Evolutionary conservation across 2,329 filamentous ascomycete species (phyloP).

Genomic region (Didymella pomorum): DNA sequence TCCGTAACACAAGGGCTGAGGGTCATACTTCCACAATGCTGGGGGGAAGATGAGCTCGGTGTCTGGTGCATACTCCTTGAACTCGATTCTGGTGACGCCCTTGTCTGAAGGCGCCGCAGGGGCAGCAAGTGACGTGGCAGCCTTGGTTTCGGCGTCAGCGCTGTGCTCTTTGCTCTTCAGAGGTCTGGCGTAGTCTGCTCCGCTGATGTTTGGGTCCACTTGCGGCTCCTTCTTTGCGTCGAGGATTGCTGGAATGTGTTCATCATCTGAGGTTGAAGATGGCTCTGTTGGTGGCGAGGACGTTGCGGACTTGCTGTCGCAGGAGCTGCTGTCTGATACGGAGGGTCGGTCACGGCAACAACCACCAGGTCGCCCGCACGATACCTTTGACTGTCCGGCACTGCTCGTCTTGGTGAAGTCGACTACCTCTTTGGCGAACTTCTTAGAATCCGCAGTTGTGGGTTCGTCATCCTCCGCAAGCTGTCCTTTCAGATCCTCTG

Average conservation of each 20-base stretch:
- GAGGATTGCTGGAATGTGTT: conserved; percentile 37
- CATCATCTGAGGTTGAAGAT: conserved; percentile 37
- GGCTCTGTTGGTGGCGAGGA: conserved; percentile 45
- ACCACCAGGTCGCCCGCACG: conserved; percentile 49
- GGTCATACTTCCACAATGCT: conserved; percentile 78
- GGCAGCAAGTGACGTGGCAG: conserved; percentile 42
- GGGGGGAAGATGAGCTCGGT: conserved; percentile 95
- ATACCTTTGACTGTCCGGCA: conserved; percentile 37
- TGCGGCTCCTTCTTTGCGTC: conserved; percentile 32
- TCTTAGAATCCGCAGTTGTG: conserved; percentile 59
- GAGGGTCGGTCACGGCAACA: conserved; percentile 45
- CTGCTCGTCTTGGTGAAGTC: conserved; percentile 35
- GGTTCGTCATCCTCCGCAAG: conserved; percentile 56
- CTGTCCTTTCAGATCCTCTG: conserved; percentile 56
- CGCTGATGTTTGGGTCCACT: conserved; percentile 37
- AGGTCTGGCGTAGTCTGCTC: conserved; percentile 45
- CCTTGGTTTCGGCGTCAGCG: conserved; percentile 60
- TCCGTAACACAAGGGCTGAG: conserved; percentile 82
- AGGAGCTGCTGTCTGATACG: conserved; percentile 41
- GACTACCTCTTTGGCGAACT: conserved; percentile 36
- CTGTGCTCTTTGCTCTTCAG: conserved; percentile 46
- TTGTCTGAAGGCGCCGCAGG: conserved; percentile 62
- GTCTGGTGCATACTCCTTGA: conserved; percentile 88
- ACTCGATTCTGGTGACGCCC: conserved; percentile 67
- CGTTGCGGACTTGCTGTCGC: conserved; percentile 35